phyloP scores from a whole-genome alignment of 306 rosid genomes.

The Dryas drummondii region DNA sequence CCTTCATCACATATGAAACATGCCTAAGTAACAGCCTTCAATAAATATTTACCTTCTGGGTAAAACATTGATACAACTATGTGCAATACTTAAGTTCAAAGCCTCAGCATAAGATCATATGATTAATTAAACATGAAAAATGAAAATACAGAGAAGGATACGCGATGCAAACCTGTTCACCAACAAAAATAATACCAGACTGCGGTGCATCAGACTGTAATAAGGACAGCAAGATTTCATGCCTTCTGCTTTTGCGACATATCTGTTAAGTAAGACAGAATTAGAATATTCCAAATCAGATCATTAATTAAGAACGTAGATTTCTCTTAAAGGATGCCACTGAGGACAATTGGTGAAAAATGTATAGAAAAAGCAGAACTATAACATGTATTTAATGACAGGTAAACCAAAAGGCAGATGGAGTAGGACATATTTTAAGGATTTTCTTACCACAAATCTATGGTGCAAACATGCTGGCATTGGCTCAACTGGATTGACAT shows the following conservation, averaged over 20 bases:
- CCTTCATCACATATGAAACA: background rate
- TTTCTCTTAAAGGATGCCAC: background rate
- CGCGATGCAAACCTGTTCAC: conserved; percentile 65
- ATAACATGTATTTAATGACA: background rate
- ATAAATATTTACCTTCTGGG: background rate
- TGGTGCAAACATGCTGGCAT: conserved; percentile 78
- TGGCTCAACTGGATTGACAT: conserved; percentile 74
- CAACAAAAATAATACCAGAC: conserved; percentile 75
- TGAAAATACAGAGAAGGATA: conserved; percentile 30
- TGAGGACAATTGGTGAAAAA: background rate
- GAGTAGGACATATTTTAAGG: conserved; percentile 9
- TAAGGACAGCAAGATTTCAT: conserved; percentile 60
- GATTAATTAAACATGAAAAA: conserved; percentile 17
- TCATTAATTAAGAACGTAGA: background rate
- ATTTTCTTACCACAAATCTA: conserved; percentile 65
- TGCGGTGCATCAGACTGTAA: conserved; percentile 64
- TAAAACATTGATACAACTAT: conserved; percentile 11
- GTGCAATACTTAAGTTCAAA: background rate
- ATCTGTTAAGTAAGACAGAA: conserved; percentile 48
- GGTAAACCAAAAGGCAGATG: background rate
- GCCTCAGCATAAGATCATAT: conserved; percentile 7
- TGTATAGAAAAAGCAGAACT: background rate
- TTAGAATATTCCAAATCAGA: conserved; percentile 23
- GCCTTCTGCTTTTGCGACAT: conserved; percentile 51
- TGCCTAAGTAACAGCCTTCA: background rate